Evolutionary conservation across 2,329 filamentous ascomycete genomes (phyloP).

Genomic region (Venturia oleaginea): DNA sequence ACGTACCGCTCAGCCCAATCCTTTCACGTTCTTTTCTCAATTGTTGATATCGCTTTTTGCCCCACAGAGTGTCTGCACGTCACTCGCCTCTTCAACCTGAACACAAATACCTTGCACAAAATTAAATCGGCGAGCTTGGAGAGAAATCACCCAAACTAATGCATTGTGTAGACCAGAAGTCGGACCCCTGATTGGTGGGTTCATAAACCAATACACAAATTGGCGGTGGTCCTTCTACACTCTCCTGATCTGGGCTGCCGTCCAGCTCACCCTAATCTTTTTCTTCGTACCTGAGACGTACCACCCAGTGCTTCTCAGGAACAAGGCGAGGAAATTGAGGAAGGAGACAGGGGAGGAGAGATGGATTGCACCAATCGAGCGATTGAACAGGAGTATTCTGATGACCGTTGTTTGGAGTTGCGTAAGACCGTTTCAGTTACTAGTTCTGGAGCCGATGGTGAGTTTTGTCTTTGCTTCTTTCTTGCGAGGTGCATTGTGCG

Average conservation of each 20-base stretch:
- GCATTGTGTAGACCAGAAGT: constrained; percentile 39
- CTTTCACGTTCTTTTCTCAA: background rate
- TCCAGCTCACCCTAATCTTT: constrained; percentile 50
- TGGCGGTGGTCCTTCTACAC: constrained; percentile 84
- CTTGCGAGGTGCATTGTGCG: background rate
- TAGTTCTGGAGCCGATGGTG: constrained; percentile 73
- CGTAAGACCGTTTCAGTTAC: constrained; percentile 64
- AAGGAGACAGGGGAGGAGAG: constrained; percentile 67
- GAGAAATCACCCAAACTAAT: background rate
- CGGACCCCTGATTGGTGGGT: constrained; percentile 59
- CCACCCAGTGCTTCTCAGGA: constrained; percentile 58
- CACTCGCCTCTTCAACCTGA: background rate
- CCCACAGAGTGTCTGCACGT: background rate
- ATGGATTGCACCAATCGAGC: constrained; percentile 72
- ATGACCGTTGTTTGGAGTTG: constrained; percentile 43
- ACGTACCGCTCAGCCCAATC: constrained; percentile 1
- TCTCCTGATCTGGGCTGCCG: constrained; percentile 70
- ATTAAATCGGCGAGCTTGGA: background rate
- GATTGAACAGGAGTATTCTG: constrained; percentile 47
- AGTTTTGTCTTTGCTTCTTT: constrained; percentile 13
- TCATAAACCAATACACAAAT: constrained; percentile 65
- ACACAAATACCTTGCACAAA: background rate
- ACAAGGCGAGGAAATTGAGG: constrained; percentile 61
- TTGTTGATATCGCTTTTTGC: background rate
- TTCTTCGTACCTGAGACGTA: constrained; percentile 78